These are phyloP conservation scores for Klebsormidium nitens DNA, from an alignment of 139 green algal genomes.

Conservation along the genomic window DNA sequence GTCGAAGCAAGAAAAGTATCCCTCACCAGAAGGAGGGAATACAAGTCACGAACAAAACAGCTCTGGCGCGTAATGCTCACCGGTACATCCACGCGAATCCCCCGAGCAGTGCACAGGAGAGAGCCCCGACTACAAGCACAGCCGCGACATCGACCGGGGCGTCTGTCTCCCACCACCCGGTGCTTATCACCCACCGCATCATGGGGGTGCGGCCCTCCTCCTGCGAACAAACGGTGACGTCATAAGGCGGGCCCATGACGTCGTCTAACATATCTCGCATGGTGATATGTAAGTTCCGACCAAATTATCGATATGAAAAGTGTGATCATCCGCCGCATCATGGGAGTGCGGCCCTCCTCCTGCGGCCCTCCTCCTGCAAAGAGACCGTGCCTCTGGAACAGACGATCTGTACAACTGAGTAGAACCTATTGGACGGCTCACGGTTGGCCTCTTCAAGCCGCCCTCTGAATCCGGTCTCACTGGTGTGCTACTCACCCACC, in stretches of 20 bases:
- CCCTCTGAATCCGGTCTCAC: no score
- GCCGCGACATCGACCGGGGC: constrained; percentile 5
- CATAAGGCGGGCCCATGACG: no score
- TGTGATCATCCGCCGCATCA: constrained; percentile 27
- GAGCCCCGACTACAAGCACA: constrained; percentile 13
- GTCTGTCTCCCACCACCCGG: constrained; percentile 8
- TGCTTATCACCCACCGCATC: constrained; percentile 27
- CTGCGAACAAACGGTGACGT: no score
- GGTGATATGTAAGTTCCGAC: no score
- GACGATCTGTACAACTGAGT: no score
- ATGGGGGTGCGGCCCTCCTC: constrained; percentile 13
- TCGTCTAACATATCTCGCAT: no score
- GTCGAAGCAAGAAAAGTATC: no score
- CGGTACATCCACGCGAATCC: constrained; percentile 27
- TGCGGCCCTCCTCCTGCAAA: constrained; percentile 28
- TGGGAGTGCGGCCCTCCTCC: constrained; percentile 3
- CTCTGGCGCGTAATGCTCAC: constrained; percentile 10
- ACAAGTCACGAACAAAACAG: neutral
- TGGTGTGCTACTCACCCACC: no score
- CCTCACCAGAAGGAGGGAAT: neutral
- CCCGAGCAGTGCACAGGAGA: constrained; percentile 9
- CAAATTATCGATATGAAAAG: no score
- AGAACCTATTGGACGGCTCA: no score
- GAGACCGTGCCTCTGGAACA: no score
- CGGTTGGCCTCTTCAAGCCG: no score